These are phyloP conservation scores for Anthracocystis panici-leucophaei DNA, from an alignment of 1,284 basidiomycete genomes.

Conservation along the genomic window DNA sequence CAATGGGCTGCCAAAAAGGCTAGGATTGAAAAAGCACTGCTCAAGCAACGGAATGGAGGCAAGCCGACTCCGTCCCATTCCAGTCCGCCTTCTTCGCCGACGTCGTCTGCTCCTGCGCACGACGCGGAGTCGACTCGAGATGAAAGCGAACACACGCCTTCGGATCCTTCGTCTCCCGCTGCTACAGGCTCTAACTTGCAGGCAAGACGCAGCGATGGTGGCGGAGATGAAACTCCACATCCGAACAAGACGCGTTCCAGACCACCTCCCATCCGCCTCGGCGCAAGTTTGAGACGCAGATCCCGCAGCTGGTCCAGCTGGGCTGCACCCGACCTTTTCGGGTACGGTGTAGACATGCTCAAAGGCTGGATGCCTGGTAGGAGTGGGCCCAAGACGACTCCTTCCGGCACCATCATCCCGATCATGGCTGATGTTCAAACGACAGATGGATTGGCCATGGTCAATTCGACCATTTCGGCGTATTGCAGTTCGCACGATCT, in stretches of 20 bases:
- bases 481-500: conserved; percentile 55
- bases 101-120: conserved; percentile 13
- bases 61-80: conserved; percentile 13
- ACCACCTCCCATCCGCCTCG: conserved; percentile 27
- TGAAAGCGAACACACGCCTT: conserved; percentile 16
- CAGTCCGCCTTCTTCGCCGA: conserved; percentile 31
- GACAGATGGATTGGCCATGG: conserved; percentile 43
- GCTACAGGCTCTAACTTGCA: background rate
- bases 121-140: conserved; percentile 18
- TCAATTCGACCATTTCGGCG: conserved; percentile 53
- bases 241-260: conserved; percentile 20
- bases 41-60: conserved; percentile 16
- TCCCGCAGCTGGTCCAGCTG: conserved; percentile 54
- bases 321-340: conserved; percentile 51
- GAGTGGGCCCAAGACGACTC: conserved; percentile 17
- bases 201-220: conserved; percentile 1
- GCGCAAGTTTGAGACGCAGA: conserved; percentile 11
- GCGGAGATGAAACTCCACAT: conserved; percentile 34
- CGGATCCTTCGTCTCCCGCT: conserved; percentile 9
- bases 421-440: conserved; percentile 54
- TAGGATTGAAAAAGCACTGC: conserved; percentile 35
- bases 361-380: conserved; percentile 57
- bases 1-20: conserved; percentile 56
- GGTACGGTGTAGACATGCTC: conserved; percentile 55
- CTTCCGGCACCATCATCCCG: conserved; percentile 51